These are phyloP conservation scores for Tolypocladium cylindrosporum DNA, from an alignment of 2,329 filamentous ascomycete genomes.

Conservation along the genomic window DNA sequence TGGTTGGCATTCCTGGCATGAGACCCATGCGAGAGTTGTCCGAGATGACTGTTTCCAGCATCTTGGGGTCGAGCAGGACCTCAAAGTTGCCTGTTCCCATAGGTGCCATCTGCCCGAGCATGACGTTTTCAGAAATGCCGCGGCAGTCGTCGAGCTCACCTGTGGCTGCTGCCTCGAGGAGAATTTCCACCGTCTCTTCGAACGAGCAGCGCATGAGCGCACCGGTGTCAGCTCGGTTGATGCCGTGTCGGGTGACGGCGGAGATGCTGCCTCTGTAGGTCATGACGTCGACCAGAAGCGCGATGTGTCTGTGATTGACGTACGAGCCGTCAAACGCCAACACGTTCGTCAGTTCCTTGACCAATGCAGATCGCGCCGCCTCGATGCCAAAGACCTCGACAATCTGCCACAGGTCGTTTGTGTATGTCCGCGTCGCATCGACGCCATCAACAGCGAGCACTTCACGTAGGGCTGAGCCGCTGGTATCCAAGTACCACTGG, in stretches of 20 bases:
- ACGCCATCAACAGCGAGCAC: constrained; percentile 84
- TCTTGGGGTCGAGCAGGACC: constrained; percentile 82
- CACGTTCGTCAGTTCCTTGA: constrained; percentile 83
- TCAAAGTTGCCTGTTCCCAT: constrained; percentile 97
- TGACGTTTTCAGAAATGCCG: constrained; percentile 97
- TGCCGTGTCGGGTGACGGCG: constrained; percentile 94
- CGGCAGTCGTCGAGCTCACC: constrained; percentile 96
- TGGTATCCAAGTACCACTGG: constrained; percentile 95
- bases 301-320: constrained; percentile 96
- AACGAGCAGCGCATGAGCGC: constrained; percentile 99
- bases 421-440: constrained; percentile 75
- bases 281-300: constrained; percentile 94
- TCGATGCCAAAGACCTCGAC: constrained; percentile 95
- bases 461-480: constrained; percentile 74
- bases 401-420: constrained; percentile 92
- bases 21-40: constrained; percentile 82
- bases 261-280: constrained; percentile 89
- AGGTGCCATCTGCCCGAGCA: constrained; percentile 92
- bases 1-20: constrained; percentile 68
- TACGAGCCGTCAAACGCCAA: constrained; percentile 98
- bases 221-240: constrained; percentile 95
- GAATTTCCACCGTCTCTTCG: constrained; percentile 97
- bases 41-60: constrained; percentile 90
- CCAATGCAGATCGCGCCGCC: constrained; percentile 75
- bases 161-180: constrained; percentile 87